phyloP scores from a whole-genome alignment of 2,329 filamentous ascomycete genomes.

The Pestalotiopsis sp. region DNA sequence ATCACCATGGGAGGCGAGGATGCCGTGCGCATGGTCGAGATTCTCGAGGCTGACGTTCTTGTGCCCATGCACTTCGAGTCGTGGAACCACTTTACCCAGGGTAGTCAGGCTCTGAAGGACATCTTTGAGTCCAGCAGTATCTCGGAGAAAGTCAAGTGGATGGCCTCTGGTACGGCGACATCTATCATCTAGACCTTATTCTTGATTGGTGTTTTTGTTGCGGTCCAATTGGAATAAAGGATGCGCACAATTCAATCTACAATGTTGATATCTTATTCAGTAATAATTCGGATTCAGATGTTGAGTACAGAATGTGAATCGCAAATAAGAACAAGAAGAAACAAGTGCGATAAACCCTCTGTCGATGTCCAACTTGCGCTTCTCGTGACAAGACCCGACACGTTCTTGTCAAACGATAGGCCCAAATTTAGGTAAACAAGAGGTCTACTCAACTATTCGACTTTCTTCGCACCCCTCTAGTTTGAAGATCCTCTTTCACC shows the following conservation, averaged over 20 bases:
- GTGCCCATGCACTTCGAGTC: background rate
- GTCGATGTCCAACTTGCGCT: background rate
- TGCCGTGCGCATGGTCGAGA: background rate
- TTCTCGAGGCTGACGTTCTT: background rate
- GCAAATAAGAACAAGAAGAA: background rate
- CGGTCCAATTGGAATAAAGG: too few species aligned
- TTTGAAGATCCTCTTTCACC: background rate
- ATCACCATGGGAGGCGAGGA: background rate
- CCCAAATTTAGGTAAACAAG: background rate
- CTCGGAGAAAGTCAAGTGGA: background rate
- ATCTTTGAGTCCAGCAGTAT: background rate
- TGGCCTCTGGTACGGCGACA: background rate
- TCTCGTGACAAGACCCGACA: background rate
- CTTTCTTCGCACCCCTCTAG: background rate
- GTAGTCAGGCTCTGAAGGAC: background rate
- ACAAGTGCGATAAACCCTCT: background rate
- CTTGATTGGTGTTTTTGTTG: too few species aligned
- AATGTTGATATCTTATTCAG: too few species aligned
- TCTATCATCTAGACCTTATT: too few species aligned
- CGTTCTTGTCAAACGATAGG: background rate
- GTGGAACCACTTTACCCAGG: background rate
- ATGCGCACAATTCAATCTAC: too few species aligned
- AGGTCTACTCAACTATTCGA: background rate
- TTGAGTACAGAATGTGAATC: background rate
- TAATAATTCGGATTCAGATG: too few species aligned